Evolutionary conservation across 805 yeast genomes (phyloP).

Genomic region (Kazachstania kunashirensis): DNA sequence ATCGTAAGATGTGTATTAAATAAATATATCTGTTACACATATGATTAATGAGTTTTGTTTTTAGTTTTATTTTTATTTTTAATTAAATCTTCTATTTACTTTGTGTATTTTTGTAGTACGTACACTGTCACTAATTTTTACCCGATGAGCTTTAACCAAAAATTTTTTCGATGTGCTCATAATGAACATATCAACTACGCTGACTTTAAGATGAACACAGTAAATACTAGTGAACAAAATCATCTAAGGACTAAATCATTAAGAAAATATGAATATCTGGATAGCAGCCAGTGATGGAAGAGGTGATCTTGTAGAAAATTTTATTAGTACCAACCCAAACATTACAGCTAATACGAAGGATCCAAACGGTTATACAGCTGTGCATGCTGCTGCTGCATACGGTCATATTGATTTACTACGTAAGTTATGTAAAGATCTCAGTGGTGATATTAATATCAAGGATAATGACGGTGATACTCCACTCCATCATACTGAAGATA

Average conservation of each 20-base stretch:
- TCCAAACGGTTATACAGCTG: slow-evolving; percentile 90
- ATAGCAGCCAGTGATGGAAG: slow-evolving; percentile 87
- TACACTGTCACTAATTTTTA: too few relatives aligned
- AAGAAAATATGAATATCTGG: slow-evolving; percentile 89
- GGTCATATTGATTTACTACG: slow-evolving; percentile 61
- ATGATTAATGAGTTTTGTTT: too few relatives aligned
- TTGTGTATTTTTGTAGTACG: too few relatives aligned
- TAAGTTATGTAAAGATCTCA: slow-evolving; percentile 31
- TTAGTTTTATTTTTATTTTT: background rate
- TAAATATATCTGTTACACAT: too few relatives aligned
- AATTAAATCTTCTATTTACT: background rate
- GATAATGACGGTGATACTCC: slow-evolving; percentile 95
- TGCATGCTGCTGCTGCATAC: slow-evolving; percentile 96
- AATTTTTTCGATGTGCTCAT: background rate
- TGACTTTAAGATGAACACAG: too few relatives aligned
- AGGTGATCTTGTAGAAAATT: slow-evolving; percentile 44
- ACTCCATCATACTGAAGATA: slow-evolving; percentile 77
- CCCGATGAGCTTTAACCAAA: background rate
- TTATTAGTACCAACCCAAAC: slow-evolving; percentile 36
- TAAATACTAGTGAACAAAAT: too few relatives aligned
- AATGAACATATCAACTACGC: too few relatives aligned
- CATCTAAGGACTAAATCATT: too few relatives aligned
- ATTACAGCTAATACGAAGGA: slow-evolving; percentile 67
- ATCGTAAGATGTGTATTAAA: too few relatives aligned
- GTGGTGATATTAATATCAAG: slow-evolving; percentile 74